These are phyloP conservation scores for Naematelia aurantialba DNA, from an alignment of 768 basidiomycete genomes.

Conservation along the genomic window DNA sequence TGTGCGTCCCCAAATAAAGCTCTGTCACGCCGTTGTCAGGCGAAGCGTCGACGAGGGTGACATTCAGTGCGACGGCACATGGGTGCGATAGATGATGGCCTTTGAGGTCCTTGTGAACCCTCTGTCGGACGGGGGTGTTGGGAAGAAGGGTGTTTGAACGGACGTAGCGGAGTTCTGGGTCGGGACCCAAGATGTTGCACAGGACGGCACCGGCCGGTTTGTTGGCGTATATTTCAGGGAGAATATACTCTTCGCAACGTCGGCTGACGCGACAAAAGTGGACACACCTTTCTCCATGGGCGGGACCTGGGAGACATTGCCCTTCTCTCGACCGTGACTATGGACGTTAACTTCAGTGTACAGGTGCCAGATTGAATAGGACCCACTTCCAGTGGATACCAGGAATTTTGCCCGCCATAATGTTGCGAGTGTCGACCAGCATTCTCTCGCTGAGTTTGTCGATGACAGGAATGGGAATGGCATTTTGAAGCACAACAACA, in stretches of 20 bases:
- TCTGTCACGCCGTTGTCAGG: conserved; percentile 16
- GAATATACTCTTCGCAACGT: conserved; percentile 1
- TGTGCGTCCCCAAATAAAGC: conserved; percentile 8
- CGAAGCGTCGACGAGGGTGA: conserved; percentile 1
- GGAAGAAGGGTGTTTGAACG: conserved; percentile 14
- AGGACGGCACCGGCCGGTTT: conserved; percentile 6
- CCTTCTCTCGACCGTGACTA: conserved; percentile 3
- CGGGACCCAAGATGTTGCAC: conserved; percentile 10
- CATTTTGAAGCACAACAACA: conserved; percentile 12
- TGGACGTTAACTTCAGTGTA: not conserved
- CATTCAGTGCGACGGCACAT: conserved; percentile 10
- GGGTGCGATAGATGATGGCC: conserved; percentile 11
- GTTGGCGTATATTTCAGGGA: conserved; percentile 11
- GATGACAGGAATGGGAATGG: conserved; percentile 2
- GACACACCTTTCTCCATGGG: conserved; percentile 10
- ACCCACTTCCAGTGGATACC: conserved; percentile 6
- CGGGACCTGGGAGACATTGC: conserved; percentile 14
- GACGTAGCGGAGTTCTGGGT: conserved; percentile 12
- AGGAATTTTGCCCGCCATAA: conserved; percentile 1
- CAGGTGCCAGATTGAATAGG: not conserved
- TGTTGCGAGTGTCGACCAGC: conserved; percentile 7
- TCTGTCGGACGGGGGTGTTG: conserved; percentile 7
- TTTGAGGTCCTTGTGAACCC: conserved; percentile 9
- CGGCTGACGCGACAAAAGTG: not conserved
- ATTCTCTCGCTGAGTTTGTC: conserved; percentile 12